These are phyloP conservation scores for Blakeslea trispora DNA, from an alignment of 371 early-diverging fungal species.

Conservation along the genomic window DNA sequence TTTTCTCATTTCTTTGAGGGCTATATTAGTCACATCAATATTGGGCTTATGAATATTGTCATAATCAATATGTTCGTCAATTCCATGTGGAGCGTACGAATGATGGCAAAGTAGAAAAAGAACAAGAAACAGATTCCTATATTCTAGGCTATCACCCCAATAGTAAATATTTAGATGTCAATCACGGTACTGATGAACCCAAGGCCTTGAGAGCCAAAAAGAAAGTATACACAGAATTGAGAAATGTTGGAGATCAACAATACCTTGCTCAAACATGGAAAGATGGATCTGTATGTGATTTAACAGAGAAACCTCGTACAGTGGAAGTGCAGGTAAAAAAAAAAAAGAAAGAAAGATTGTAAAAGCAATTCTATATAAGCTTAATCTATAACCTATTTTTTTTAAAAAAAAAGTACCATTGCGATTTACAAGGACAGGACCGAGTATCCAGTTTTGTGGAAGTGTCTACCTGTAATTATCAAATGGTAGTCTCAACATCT, in stretches of 20 bases:
- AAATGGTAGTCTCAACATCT: conserved; percentile 71
- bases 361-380: too few relatives aligned
- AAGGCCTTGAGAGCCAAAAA: conserved; percentile 1
- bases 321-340: conserved; percentile 68
- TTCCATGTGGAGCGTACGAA: conserved; percentile 54
- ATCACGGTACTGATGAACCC: conserved; percentile 7
- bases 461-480: conserved; percentile 66
- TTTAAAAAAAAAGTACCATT: too few relatives aligned
- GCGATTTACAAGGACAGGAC: conserved; percentile 58
- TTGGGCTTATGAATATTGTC: conserved; percentile 86
- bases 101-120: conserved; percentile 21
- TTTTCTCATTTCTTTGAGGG: too few relatives aligned
- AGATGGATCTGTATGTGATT: conserved; percentile 73
- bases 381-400: too few relatives aligned
- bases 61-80: conserved; percentile 69
- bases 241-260: conserved; percentile 48
- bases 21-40: conserved; percentile 63
- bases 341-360: conserved; percentile 2
- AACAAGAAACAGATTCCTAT: conserved; percentile 31
- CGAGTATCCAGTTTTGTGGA: conserved; percentile 65
- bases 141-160: conserved; percentile 29
- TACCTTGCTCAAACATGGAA: conserved; percentile 71
- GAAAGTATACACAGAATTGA: conserved; percentile 21
- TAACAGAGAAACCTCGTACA: conserved; percentile 66
- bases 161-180: conserved; percentile 6